Percentiles rank a stretch among this genome's conserved stretches.
These are phyloP conservation scores for Neocucurbitaria cava DNA, from an alignment of 2,329 filamentous ascomycete species.

Conservation along the genomic window DNA sequence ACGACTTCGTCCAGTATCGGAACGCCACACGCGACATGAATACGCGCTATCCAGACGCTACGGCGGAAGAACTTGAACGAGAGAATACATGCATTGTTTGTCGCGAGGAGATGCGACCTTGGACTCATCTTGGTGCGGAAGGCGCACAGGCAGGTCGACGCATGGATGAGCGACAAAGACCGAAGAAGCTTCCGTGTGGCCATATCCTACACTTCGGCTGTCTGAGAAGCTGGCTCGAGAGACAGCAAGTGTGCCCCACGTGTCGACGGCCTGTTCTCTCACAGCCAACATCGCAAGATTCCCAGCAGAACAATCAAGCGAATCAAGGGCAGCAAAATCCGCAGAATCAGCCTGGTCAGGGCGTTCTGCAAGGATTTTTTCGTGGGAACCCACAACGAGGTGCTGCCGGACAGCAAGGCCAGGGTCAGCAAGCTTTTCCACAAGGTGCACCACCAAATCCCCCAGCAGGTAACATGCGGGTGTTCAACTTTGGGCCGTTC, in stretches of 20 bases:
- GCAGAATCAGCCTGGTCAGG: conserved; percentile 22
- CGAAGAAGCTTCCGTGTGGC: conserved; percentile 95
- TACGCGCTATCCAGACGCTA: conserved; percentile 86
- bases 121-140: conserved; percentile 62
- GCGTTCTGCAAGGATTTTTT: conserved; percentile 27
- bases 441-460: conserved; percentile 31
- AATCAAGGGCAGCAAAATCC: conserved; percentile 34
- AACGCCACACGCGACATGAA: conserved; percentile 96
- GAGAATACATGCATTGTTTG: conserved; percentile 98
- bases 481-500: conserved; percentile 47
- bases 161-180: conserved; percentile 82
- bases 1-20: conserved; percentile 86
- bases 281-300: conserved; percentile 35
- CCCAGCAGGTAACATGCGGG: conserved; percentile 41
- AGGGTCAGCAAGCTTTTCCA: conserved; percentile 14
- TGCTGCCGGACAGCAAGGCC: conserved; percentile 26
- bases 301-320: conserved; percentile 33
- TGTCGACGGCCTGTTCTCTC: conserved; percentile 82
- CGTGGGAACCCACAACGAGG: conserved; percentile 26
- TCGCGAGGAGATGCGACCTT: conserved; percentile 91
- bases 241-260: conserved; percentile 96
- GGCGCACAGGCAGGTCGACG: conserved; percentile 46
- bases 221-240: conserved; percentile 94
- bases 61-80: conserved; percentile 78
- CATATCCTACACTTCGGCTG: conserved; percentile 95